A percentile compares a stretch with the other conserved stretches of the same genome.
Conservation (phyloP, 768 basidiomycete genomes). For the Mycena crocata region DNA sequence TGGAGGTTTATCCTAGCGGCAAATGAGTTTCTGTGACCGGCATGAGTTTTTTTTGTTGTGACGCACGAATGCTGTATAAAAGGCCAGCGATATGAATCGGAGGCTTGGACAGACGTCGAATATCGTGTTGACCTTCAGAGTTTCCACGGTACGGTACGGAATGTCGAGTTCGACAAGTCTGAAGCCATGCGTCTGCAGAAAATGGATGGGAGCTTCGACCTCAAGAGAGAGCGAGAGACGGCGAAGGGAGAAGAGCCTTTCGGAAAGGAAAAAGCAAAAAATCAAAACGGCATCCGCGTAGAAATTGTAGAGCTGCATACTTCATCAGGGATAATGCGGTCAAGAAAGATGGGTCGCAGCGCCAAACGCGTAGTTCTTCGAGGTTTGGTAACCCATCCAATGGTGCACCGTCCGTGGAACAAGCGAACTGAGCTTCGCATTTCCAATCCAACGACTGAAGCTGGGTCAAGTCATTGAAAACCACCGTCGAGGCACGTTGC, state of each 20-base stretch:
- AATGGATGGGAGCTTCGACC: background rate
- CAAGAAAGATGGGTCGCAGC: background rate
- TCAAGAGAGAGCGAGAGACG: background rate
- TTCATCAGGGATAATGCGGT: background rate
- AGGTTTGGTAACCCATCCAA: background rate
- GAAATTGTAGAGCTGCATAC: background rate
- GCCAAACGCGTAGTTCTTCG: background rate
- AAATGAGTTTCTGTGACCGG: background rate
- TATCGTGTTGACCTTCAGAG: background rate
- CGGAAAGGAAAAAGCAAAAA: background rate
- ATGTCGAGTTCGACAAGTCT: constrained; percentile 8
- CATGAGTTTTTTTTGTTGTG: background rate
- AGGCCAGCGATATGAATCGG: background rate
- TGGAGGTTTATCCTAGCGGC: background rate
- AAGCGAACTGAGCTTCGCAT: background rate
- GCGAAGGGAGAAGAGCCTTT: constrained; percentile 3
- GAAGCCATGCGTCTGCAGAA: constrained; percentile 4
- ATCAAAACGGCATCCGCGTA: background rate
- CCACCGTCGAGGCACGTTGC: background rate
- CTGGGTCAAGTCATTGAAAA: background rate
- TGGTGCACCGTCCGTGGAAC: too few relatives aligned
- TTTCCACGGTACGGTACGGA: background rate
- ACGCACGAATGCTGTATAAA: background rate
- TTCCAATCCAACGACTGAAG: constrained; percentile 3
- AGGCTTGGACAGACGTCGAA: constrained; percentile 14